Evolutionary conservation across 805 yeast genomes (phyloP).

Genomic region (Cyberlindnera xishuangbannaensis): DNA sequence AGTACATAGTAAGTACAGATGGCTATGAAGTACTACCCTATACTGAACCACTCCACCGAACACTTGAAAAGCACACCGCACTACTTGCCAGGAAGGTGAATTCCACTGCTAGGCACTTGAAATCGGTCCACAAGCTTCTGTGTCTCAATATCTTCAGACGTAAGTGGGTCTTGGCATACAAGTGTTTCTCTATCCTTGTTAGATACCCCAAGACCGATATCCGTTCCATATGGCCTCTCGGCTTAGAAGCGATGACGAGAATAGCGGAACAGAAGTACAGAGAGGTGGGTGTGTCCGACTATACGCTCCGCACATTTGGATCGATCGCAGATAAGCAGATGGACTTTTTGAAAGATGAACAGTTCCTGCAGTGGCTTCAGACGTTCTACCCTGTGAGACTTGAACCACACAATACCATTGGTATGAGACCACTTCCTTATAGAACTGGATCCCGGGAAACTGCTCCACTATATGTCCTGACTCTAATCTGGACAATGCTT

Average conservation of each 20-base stretch:
- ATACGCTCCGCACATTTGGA: slow-evolving; percentile 9
- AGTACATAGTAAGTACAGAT: not conserved
- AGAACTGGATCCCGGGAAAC: slow-evolving; percentile 11
- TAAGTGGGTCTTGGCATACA: slow-evolving; percentile 54
- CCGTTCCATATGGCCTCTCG: slow-evolving; percentile 57
- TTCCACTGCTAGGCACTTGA: slow-evolving; percentile 9
- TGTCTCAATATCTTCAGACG: slow-evolving; percentile 41
- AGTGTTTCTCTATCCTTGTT: slow-evolving; percentile 43
- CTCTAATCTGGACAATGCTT: slow-evolving; percentile 19
- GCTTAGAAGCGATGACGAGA: slow-evolving; percentile 43
- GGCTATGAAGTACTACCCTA: slow-evolving; percentile 17
- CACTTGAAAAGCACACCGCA: not conserved
- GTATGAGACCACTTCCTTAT: slow-evolving; percentile 7
- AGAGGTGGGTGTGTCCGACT: slow-evolving; percentile 7
- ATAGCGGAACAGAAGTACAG: slow-evolving; percentile 13
- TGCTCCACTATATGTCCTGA: slow-evolving; percentile 12
- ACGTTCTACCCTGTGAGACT: slow-evolving; percentile 6
- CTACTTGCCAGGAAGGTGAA: not conserved
- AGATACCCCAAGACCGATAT: slow-evolving; percentile 47
- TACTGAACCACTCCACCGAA: not conserved
- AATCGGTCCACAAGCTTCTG: slow-evolving; percentile 23
- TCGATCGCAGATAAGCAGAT: not conserved
- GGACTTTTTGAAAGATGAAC: slow-evolving; percentile 18
- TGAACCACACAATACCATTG: not conserved
- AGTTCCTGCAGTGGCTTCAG: slow-evolving; percentile 20